Evolutionary conservation across 1,139 yeast species (phyloP), one percentile per base, ranked within the genome.

Genomic region (Saccharomyces pastorianus): DNA sequence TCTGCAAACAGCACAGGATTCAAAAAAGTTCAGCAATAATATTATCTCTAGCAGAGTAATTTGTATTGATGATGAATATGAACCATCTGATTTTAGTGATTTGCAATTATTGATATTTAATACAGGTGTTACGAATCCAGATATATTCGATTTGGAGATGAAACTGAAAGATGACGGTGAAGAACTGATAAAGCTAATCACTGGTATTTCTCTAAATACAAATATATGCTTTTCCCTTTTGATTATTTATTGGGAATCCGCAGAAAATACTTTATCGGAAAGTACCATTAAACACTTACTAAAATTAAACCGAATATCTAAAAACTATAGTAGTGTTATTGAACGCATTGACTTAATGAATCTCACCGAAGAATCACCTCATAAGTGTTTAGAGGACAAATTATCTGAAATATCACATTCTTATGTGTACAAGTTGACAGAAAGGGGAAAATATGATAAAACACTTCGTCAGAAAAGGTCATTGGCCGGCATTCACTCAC

Each of bases 241-340:
- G 27, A 57, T 73, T 2, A 56, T 72, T 3, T 71, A 67, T 54
- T 73, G 77, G 77, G 74, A 71, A 48, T 64, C 74, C 13, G 62
- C 68, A 4, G 70, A 71, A 41, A 65, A 64, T 6, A 61, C 62
- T 7, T 52, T 64, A 11, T 32, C 52, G 13, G 59, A 59, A 13
- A 32, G 48, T 6, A 57, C 58, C 3, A 64, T 68, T n/a, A 47
- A 59, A 9, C 62, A 61, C 31, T 58, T 55, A 34, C 53, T 66
- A 32, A 65, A 67, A 50, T 48, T 67, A 17, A 59, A 61, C 25
- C 61, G 64, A 46, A 64, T 68, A 14, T 56, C 63, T 7, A 61
- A 58, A 52, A 60, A 59, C 38, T 67, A 66, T 47, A 61, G 59
- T 23, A 56, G 62, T 46, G 56, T 64, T 14, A 44, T 69, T 3